phyloP scores from a whole-genome alignment of 306 rosid species.

The Leucaena leucocephala region DNA sequence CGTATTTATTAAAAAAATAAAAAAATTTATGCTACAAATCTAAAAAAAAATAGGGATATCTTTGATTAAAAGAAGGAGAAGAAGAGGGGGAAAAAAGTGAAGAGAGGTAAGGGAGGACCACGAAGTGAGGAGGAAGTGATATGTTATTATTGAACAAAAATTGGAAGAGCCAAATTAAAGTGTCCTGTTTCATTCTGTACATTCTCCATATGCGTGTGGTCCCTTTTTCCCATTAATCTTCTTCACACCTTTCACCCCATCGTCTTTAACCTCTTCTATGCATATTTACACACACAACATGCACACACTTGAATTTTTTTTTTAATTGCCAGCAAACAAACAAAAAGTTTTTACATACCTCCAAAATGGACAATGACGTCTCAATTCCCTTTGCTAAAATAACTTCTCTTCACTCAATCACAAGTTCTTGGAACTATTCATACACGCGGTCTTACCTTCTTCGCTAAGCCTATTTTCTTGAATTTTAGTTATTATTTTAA shows the following conservation, averaged over 20 bases:
- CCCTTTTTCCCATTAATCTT: constrained; percentile 44
- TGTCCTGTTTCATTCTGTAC: constrained; percentile 42
- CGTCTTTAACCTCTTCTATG: background rate
- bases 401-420: background rate
- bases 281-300: too few species aligned
- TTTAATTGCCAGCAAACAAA: background rate
- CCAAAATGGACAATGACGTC: background rate
- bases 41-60: too few species aligned
- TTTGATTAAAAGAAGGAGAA: background rate
- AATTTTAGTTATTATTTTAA: too few species aligned
- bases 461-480: too few species aligned
- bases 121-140: background rate
- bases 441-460: background rate
- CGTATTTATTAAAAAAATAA: too few species aligned
- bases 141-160: background rate
- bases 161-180: constrained; percentile 34
- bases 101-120: background rate
- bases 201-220: constrained; percentile 6
- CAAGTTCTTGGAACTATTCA: background rate
- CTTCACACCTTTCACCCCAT: background rate
- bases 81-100: background rate
- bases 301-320: too few species aligned
- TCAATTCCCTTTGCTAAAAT: background rate
- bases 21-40: too few species aligned
- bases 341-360: background rate